Conservation (phyloP, 257 asterid genomes). For the Rauvolfia tetraphylla region DNA sequence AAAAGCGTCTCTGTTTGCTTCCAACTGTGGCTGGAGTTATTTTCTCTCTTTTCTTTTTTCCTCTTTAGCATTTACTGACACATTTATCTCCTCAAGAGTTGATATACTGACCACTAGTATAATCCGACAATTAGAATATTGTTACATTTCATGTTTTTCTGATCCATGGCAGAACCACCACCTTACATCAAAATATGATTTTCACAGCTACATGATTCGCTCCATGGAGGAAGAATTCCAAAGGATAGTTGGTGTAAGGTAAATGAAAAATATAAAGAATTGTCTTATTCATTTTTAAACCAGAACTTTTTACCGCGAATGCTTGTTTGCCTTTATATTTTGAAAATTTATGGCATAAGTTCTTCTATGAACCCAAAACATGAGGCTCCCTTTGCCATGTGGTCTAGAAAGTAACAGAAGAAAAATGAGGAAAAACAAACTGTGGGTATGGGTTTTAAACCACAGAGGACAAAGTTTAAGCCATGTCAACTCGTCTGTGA, state of each 20-base stretch:
- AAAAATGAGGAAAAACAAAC: not conserved
- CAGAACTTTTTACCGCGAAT: not conserved
- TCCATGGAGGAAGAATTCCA: slow-evolving; percentile 99
- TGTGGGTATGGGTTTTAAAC: not conserved
- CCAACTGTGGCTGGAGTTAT: not conserved
- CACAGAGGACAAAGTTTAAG: not conserved
- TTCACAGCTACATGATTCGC: slow-evolving; percentile 99
- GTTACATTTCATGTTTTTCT: slow-evolving; percentile 33
- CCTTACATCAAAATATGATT: slow-evolving; percentile 93
- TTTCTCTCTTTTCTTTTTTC: not conserved
- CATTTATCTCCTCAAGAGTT: not conserved
- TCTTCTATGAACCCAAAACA: not conserved
- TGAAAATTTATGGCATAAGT: not conserved
- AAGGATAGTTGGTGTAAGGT: slow-evolving; percentile 98
- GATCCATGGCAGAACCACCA: slow-evolving; percentile 94
- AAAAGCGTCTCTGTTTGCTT: not conserved
- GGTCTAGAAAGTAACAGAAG: not conserved
- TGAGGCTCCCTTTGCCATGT: not conserved
- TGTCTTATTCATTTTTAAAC: not conserved
- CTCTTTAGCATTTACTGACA: not conserved
- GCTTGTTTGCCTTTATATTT: not conserved
- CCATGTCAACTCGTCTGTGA: not conserved
- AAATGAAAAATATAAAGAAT: slow-evolving; percentile 9
- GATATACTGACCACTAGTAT: not conserved
- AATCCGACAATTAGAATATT: not conserved